Evolutionary conservation across 179 eudicot species (phyloP).

Genomic region (Silene coronaria): DNA sequence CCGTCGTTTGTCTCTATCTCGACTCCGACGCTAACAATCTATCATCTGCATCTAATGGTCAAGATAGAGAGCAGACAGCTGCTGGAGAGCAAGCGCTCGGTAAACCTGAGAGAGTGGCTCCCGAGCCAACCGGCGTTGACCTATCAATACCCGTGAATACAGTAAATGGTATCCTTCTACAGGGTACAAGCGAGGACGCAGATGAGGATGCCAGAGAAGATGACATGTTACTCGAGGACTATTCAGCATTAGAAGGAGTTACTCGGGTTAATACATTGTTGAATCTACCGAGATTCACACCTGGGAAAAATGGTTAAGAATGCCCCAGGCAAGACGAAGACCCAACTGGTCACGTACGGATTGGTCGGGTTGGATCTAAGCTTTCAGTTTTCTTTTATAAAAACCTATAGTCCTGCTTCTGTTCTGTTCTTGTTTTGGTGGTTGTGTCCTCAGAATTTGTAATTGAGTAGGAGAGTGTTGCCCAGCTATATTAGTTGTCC

Average conservation of each 20-base stretch:
- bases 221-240: conserved; percentile 35
- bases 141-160: conserved; percentile 22
- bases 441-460: conserved; percentile 16
- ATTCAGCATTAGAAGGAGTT: conserved; percentile 82
- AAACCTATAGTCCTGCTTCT: neutral
- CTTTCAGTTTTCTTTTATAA: neutral
- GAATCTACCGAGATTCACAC: conserved; percentile 53
- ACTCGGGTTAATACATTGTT: conserved; percentile 65
- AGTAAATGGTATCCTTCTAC: conserved; percentile 17
- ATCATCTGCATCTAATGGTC: conserved; percentile 34
- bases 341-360: neutral
- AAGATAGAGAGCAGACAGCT: conserved; percentile 28
- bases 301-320: conserved; percentile 12
- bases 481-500: conserved; percentile 34
- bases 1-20: conserved; percentile 76
- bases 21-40: conserved; percentile 32
- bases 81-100: neutral
- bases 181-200: conserved; percentile 21
- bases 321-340: conserved; percentile 6
- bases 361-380: conserved; percentile 8
- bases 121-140: conserved; percentile 6
- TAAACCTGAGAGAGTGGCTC: conserved; percentile 20
- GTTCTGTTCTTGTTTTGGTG: neutral
- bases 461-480: conserved; percentile 19
- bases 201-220: conserved; percentile 25